phyloP scores from a whole-genome alignment of 1,139 yeast species.

The Scheffersomyces parashehatae region DNA sequence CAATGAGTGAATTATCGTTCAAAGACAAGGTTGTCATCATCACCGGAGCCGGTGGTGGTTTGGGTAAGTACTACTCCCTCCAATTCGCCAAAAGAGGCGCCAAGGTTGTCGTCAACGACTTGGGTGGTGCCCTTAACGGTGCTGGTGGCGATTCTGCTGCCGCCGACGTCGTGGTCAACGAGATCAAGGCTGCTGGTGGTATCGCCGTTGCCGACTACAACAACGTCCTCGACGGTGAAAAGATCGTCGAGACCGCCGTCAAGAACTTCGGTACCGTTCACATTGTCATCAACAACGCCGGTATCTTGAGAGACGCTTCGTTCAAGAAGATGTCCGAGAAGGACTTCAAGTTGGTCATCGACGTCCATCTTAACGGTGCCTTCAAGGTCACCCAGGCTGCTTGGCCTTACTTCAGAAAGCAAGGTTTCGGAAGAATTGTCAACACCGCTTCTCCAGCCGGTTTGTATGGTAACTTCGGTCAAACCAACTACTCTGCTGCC shows the following conservation, averaged over 20 bases:
- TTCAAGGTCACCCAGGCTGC: conserved; percentile 85
- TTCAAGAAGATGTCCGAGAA: conserved; percentile 81
- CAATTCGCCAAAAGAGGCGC: conserved; percentile 92
- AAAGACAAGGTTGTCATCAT: conserved; percentile 85
- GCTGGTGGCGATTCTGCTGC: conserved; percentile 65
- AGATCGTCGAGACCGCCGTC: conserved; percentile 83
- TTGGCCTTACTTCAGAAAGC: conserved; percentile 87
- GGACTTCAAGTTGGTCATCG: conserved; percentile 77
- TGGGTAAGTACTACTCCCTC: conserved; percentile 85
- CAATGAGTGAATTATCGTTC: conserved; percentile 47
- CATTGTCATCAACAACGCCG: conserved; percentile 90
- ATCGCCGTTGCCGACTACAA: conserved; percentile 92
- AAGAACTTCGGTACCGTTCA: conserved; percentile 88
- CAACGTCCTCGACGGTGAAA: conserved; percentile 85
- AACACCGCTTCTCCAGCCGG: conserved; percentile 98
- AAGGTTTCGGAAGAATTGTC: conserved; percentile 82
- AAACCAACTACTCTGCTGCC: conserved; percentile 93
- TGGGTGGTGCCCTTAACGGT: conserved; percentile 83
- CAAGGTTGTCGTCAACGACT: conserved; percentile 86
- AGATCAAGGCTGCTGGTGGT: conserved; percentile 76
- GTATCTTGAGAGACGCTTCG: conserved; percentile 77
- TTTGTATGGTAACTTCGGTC: conserved; percentile 95
- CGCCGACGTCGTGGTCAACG: conserved; percentile 88
- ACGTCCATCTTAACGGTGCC: conserved; percentile 89
- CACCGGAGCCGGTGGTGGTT: conserved; percentile 98